Evolutionary conservation across 2,329 filamentous ascomycete genomes (phyloP).

Genomic region (Mycogone perniciosa): DNA sequence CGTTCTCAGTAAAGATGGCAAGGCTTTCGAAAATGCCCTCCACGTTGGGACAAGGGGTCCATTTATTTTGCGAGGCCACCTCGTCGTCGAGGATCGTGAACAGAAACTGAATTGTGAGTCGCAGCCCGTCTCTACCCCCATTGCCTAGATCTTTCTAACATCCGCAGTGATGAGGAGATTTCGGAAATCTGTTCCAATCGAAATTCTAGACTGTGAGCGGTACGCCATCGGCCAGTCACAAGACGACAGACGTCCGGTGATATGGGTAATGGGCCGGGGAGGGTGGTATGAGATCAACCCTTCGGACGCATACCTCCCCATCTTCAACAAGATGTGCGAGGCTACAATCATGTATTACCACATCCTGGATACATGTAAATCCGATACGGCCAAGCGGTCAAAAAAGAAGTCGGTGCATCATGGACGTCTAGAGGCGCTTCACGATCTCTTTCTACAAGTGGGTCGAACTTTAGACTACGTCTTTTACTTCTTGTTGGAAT

Average conservation of each 20-base stretch:
- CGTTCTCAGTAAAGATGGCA: constrained; percentile 49
- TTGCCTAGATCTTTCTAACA: constrained; percentile 12
- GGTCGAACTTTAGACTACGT: neutral
- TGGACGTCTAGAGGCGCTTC: constrained; percentile 13
- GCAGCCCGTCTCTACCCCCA: neutral
- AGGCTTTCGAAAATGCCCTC: constrained; percentile 54
- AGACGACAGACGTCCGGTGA: constrained; percentile 47
- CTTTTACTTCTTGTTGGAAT: neutral
- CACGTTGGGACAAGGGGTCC: constrained; percentile 54
- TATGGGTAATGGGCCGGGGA: constrained; percentile 54
- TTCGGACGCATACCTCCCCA: constrained; percentile 46
- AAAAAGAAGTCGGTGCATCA: constrained; percentile 22
- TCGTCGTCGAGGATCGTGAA: constrained; percentile 44
- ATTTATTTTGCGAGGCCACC: constrained; percentile 52
- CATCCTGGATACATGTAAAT: constrained; percentile 50
- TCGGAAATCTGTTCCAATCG: constrained; percentile 35
- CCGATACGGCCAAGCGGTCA: constrained; percentile 24
- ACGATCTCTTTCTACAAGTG: constrained; percentile 25
- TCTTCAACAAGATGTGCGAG: constrained; percentile 55
- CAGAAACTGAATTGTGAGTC: constrained; percentile 32
- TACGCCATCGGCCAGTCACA: constrained; percentile 50
- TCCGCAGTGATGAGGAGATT: constrained; percentile 28
- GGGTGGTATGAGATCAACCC: constrained; percentile 66
- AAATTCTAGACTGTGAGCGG: constrained; percentile 42
- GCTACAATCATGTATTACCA: constrained; percentile 60